These are phyloP conservation scores for Xylaria scruposa DNA, from an alignment of 495 filamentous ascomycete genomes.

Conservation along the genomic window DNA sequence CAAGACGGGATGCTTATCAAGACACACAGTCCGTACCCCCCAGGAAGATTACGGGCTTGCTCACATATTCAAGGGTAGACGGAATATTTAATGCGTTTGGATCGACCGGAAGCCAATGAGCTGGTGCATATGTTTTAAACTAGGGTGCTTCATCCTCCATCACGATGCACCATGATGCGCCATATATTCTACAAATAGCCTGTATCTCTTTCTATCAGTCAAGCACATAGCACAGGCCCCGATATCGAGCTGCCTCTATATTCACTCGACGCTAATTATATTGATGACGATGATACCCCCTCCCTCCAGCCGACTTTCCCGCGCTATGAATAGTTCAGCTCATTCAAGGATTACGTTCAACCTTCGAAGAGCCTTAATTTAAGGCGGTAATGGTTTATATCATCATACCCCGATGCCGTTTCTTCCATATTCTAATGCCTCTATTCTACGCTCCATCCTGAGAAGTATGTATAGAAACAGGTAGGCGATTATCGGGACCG, in stretches of 20 bases:
- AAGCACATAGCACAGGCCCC: not conserved
- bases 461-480: not conserved
- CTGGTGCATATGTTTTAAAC: not conserved
- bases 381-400: not conserved
- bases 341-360: not conserved
- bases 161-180: not conserved
- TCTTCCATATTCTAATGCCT: not conserved
- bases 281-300: too few species aligned
- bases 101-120: too few species aligned
- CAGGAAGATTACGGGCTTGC: not conserved
- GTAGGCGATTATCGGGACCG: constrained; percentile 56
- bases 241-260: not conserved
- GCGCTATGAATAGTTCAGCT: too few species aligned
- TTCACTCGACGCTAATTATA: not conserved
- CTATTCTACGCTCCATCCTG: not conserved
- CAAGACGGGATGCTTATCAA: constrained; percentile 1
- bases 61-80: not conserved
- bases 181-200: constrained; percentile 1
- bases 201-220: not conserved
- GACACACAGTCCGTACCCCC: not conserved
- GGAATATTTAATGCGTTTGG: not conserved
- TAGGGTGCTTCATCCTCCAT: not conserved
- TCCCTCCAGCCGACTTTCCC: too few species aligned
- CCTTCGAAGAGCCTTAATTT: not conserved
- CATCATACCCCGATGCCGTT: not conserved